phyloP scores from a whole-genome alignment of 2,329 filamentous ascomycete species.

The Xylariaceae sp. region DNA sequence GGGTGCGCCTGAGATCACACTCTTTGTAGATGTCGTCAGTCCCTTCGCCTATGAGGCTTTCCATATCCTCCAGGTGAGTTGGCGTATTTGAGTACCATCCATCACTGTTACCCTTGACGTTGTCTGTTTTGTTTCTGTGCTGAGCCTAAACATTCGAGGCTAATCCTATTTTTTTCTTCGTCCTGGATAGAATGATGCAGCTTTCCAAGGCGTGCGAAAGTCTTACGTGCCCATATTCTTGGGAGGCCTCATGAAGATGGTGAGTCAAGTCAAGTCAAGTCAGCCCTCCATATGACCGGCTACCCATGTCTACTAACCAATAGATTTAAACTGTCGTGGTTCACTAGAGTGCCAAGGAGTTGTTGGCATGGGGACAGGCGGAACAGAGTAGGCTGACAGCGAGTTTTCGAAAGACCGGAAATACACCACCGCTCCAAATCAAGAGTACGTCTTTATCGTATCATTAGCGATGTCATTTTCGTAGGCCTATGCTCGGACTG shows the following conservation, averaged over 20 bases:
- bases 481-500: no score
- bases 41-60: slow-evolving; percentile 50
- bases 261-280: no score
- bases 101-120: no score
- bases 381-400: neutral
- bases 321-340: no score
- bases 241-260: slow-evolving; percentile 47
- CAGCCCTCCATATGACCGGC: no score
- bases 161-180: no score
- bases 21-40: slow-evolving; percentile 50
- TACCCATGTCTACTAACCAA: no score
- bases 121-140: neutral
- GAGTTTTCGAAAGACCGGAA: slow-evolving; percentile 38
- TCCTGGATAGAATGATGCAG: slow-evolving; percentile 23
- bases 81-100: neutral
- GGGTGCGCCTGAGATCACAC: slow-evolving; percentile 43
- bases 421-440: slow-evolving; percentile 46
- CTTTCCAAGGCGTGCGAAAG: slow-evolving; percentile 42
- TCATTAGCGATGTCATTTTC: no score
- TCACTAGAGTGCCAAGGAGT: no score
- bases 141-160: no score
- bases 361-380: no score
- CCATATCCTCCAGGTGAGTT: slow-evolving; percentile 47
- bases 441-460: slow-evolving; percentile 43
- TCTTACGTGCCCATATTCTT: slow-evolving; percentile 49